These are phyloP conservation scores for Nicotiana tomentosiformis DNA, from an alignment of 257 asterid species.

Conservation along the genomic window DNA sequence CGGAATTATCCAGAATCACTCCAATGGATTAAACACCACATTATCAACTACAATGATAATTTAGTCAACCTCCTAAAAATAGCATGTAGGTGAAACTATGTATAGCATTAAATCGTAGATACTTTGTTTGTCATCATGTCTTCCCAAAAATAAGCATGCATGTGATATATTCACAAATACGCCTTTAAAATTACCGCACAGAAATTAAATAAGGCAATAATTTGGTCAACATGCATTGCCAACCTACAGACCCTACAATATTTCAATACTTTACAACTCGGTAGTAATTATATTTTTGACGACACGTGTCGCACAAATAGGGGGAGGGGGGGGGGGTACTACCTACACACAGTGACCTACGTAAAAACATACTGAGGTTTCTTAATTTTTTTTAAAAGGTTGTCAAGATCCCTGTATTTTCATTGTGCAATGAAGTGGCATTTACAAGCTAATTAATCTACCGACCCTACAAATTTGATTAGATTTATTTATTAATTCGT, in stretches of 20 bases:
- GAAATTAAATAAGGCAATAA: conserved; percentile 2
- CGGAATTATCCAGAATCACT: too few relatives aligned
- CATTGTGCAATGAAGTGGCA: background rate
- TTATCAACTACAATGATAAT: too few relatives aligned
- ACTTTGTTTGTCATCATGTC: background rate
- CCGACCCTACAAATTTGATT: background rate
- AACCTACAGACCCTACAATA: background rate
- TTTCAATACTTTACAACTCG: background rate
- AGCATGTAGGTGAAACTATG: background rate
- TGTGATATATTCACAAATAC: conserved; percentile 25
- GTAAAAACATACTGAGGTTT: background rate
- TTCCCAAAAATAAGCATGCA: conserved; percentile 18
- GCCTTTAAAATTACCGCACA: background rate
- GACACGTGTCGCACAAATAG: background rate
- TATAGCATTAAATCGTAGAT: background rate
- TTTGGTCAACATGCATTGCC: conserved; percentile 4
- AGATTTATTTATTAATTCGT: background rate
- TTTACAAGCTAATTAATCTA: background rate
- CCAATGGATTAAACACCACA: too few relatives aligned
- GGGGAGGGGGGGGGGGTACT: background rate
- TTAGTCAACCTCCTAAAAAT: background rate
- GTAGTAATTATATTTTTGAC: background rate
- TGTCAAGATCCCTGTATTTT: background rate
- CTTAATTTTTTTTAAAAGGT: background rate
- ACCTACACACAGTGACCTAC: background rate